Base-by-base conservation (phyloP, 2,329 filamentous ascomycete genomes). In the Aspergillus luchuensis region DNA sequence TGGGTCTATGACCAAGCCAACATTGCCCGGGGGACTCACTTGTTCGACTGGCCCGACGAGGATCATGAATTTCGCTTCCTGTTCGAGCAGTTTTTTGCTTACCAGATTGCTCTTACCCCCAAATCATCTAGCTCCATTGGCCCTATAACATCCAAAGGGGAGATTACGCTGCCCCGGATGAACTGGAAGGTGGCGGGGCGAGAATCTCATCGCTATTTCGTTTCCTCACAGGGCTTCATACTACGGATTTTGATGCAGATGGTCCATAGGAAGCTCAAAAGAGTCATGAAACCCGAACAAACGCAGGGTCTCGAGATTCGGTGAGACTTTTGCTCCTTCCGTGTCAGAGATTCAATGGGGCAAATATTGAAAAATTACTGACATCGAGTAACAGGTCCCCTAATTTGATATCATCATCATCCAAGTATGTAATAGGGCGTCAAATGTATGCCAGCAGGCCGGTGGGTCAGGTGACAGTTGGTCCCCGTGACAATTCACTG, bases 1-100 rank as follows among this genome's bases (percentile, higher is more conserved):
- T 59, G 56, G 60, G 19, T 56, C 41, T 62, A 56, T 23, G 25
- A 45, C 17, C 38, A 62, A 17, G 10, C 17, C 13, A 38, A 59
- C n/a, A 30, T 53, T 15, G 60, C 38, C 21, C 21, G 41, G 21
- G 19, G 17, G 8, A 15, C 25, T 19, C 19, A 28, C 13, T 11
- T 45, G 6, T 8, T 25, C 15, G n/a, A 39, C 30, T 61, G 43
- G 56, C 45, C 50, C 5, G 13, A 39, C 13, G 49, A 21, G 30
- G 38, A 25, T 45, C 21, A 19, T 11, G 15, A 17, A 10, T 5
- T 61, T 61, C 30, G 10, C 5, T 19, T 11, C 6, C 33, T 58
- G n/a, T 61, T 58, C 25, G 15, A 55, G 15, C 13, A 41, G 38
- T 8, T 17, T 8, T 45, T 45, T 36, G 25, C 19, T 48, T 41